Conservation (phyloP, 2,329 filamentous ascomycete genomes). For the Fusarium equiseti region DNA sequence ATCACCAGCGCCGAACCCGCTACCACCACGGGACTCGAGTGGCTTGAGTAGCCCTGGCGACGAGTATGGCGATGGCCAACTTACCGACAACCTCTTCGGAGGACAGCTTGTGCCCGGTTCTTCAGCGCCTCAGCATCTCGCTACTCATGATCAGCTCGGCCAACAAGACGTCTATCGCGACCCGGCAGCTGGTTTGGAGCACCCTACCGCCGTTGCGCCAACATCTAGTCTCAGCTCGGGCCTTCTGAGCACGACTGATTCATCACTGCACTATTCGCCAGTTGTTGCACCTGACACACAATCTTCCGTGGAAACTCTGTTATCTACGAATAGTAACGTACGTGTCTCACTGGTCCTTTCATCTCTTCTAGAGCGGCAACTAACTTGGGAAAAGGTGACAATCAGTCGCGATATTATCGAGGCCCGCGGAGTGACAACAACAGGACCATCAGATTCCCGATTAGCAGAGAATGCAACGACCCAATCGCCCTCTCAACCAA, state of each 20-base stretch:
- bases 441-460: conserved; percentile 8
- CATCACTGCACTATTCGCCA: not conserved
- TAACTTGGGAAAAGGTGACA: conserved; percentile 45
- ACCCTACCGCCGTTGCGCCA: conserved; percentile 9
- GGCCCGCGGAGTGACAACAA: conserved; percentile 8
- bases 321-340: conserved; percentile 35
- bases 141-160: conserved; percentile 24
- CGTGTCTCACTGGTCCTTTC: conserved; percentile 1
- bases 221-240: conserved; percentile 19
- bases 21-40: conserved; percentile 28
- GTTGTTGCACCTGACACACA: not conserved
- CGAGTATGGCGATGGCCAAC: conserved; percentile 3
- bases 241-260: not conserved
- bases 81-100: conserved; percentile 11
- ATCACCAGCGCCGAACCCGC: conserved; percentile 25
- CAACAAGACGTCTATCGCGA: conserved; percentile 29
- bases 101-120: conserved; percentile 3
- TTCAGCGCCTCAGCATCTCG: conserved; percentile 9
- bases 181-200: conserved; percentile 31
- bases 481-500: not conserved
- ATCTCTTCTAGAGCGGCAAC: conserved; percentile 10
- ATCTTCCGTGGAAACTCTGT: conserved; percentile 8
- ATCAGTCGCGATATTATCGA: conserved; percentile 18
- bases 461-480: conserved; percentile 7
- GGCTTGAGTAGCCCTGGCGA: conserved; percentile 9